Conservation (phyloP, 495 filamentous ascomycete genomes). For the Neurospora sp. region DNA sequence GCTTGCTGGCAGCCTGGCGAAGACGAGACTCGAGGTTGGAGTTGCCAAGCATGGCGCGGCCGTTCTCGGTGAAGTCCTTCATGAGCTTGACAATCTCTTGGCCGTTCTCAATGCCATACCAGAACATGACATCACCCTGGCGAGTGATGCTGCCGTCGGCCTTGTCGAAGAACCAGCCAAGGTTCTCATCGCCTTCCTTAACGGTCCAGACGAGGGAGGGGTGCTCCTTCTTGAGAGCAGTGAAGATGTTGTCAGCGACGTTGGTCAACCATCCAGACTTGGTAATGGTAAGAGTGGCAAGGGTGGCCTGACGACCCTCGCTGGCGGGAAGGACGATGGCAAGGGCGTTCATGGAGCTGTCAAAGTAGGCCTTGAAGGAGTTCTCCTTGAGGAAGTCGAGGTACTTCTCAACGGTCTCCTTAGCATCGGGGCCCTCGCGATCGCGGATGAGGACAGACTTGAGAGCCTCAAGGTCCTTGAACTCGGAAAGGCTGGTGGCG, state of each 20-base stretch:
- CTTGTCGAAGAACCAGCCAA: constrained; percentile 98
- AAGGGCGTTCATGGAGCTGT: constrained; percentile 91
- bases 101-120: constrained; percentile 83
- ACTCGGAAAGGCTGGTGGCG: constrained; percentile 62
- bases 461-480: constrained; percentile 64
- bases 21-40: constrained; percentile 81
- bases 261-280: constrained; percentile 95
- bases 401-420: constrained; percentile 77
- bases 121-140: constrained; percentile 87
- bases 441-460: constrained; percentile 80
- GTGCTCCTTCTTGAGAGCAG: constrained; percentile 84
- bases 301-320: constrained; percentile 50
- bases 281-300: constrained; percentile 90
- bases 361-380: constrained; percentile 88
- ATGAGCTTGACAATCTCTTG: constrained; percentile 81
- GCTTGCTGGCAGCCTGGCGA: constrained; percentile 57
- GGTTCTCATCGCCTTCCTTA: constrained; percentile 90
- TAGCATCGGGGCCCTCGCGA: constrained; percentile 74
- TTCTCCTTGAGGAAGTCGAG: constrained; percentile 63
- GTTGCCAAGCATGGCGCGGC: constrained; percentile 80
- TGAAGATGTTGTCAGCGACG: constrained; percentile 95
- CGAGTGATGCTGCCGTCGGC: constrained; percentile 82
- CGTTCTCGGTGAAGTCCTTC: constrained; percentile 74
- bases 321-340: constrained; percentile 79
- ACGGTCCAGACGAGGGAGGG: constrained; percentile 94